Evolutionary conservation across 2,329 filamentous ascomycete genomes (phyloP).

Genomic region (Aspergillus calidoustus): DNA sequence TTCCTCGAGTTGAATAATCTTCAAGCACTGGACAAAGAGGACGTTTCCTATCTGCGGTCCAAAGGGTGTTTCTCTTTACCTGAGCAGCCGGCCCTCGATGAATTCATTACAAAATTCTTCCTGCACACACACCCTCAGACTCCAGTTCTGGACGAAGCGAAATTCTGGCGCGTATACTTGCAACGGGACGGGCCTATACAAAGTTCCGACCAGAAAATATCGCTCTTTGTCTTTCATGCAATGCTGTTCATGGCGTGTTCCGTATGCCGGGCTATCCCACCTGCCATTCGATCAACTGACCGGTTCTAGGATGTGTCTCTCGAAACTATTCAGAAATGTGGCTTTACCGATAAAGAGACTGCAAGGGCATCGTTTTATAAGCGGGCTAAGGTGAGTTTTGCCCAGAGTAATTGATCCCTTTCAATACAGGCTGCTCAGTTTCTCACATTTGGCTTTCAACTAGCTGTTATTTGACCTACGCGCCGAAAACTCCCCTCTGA

Average conservation of each 20-base stretch:
- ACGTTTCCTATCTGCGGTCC: constrained; percentile 8
- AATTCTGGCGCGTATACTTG: constrained; percentile 13
- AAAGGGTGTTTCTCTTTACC: constrained; percentile 11
- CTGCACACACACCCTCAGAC: constrained; percentile 9
- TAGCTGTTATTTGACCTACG: constrained; percentile 12
- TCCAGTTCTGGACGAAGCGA: constrained; percentile 11
- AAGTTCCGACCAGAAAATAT: constrained; percentile 7
- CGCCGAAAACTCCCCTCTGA: constrained; percentile 4
- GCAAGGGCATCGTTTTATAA: constrained; percentile 12
- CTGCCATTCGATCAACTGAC: neutral
- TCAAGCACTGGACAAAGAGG: constrained; percentile 4
- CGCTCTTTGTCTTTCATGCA: constrained; percentile 13
- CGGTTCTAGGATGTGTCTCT: constrained; percentile 4
- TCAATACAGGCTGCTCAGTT: too few relatives aligned
- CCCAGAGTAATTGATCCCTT: too few relatives aligned
- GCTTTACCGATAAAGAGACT: constrained; percentile 8
- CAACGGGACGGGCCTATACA: neutral
- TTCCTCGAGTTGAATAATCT: constrained; percentile 12
- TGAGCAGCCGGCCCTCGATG: constrained; percentile 7
- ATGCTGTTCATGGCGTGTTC: constrained; percentile 14
- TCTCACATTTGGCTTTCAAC: neutral
- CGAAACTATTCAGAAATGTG: constrained; percentile 11
- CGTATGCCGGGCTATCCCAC: neutral
- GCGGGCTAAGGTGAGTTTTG: constrained; percentile 8
- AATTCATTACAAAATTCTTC: constrained; percentile 14